Evolutionary conservation across 2,329 filamentous ascomycete genomes (phyloP), one percentile per base, ranked within the genome.

Genomic region (Diaporthe sp.): DNA sequence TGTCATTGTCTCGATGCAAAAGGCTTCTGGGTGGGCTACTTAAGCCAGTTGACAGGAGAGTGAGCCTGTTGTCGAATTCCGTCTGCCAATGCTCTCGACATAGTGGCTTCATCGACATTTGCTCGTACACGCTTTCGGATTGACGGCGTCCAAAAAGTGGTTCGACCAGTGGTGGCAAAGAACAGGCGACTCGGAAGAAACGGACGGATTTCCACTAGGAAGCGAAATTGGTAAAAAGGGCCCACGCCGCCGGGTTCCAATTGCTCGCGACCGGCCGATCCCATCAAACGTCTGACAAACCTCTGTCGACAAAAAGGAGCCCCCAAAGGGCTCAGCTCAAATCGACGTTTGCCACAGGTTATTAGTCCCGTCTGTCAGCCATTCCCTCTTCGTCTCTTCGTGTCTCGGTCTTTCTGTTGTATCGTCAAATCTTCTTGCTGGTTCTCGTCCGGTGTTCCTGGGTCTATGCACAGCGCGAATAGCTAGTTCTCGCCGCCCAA

Each of bases 151-250:
- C 44, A 25, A 61, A 75, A 73, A 73, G 74, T 75, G 74, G 74
- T 75, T 69, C 74, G 74, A 75, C 56, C 56, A 63, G 70, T n/a
- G 37, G 74, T 75, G 74, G 74, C 74, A 74, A 74, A 73, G 68
- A 75, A 75, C 74, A 75, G 72, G 68, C 73, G 74, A 75, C 69
- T 53, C 74, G 74, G 74, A 70, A 75, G 71, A 58, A 30, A 70
- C 74, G 72, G 68, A 68, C 47, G 39, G 68, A 69, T 53, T 53
- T 71, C 47, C 66, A 63, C 74, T 71, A 69, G 70, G 66, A 75
- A 65, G 74, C 66, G 71, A 75, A 50, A 74, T 75, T 74, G 74
- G 53, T 69, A 42, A 74, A 74, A 74, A 75, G 61, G 58, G 50
- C 56, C 65, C 70, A 69, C 39, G 65, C 65, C 73, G 70, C 55